Evolutionary conservation across 306 rosid genomes (phyloP), one percentile per base, ranked within the genome.

Genomic region (Glycine soja): DNA sequence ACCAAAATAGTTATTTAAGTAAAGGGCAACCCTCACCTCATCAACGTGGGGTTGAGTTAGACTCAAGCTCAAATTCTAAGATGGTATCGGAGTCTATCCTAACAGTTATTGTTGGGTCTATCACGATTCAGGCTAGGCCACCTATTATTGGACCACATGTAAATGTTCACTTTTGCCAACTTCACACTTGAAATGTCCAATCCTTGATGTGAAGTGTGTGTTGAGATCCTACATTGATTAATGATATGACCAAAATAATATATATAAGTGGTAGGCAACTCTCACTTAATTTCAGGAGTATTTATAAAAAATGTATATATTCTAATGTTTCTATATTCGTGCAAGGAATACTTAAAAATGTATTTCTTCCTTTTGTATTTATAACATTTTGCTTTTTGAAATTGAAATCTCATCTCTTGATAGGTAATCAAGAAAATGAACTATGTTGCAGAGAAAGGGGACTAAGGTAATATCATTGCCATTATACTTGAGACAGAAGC

Each of bases 351-450:
- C 57, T 47, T 69, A 24, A 51, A 24, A 51, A 79, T 74, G 48
- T 40, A 40, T 74, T 56, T 58, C 53, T 83, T 51, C 40, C 43
- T 65, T 47, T 47, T 82, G 9, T 79, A 52, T 78, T 73, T 72
- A 61, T 42, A 79, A 70, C 77, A 58, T 83, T 75, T 72, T 46
- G 45, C n/a, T 34, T 43, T 50, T 47, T 89, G 77, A 81, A 76
- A 82, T 77, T 84, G 43, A 72, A 82, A 53, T 82, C 47, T 57
- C 80, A 64, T 85, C 46, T 53, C 47, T 83, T 57, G 69, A 81
- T 89, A 91, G 98, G 68, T 87, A 74, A 90, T 90, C 89, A 90
- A 83, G 91, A 89, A 83, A 86, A 93, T 78, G 65, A 84, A 79
- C 75, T 78, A 43, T 74, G 82, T 42, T 57, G 42, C 86, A 62